A percentile compares a stretch with the other conserved stretches of the same genome.
Evolutionary conservation across 2,329 filamentous ascomycete species (phyloP).

Genomic region (Exutisphaerella laricina): DNA sequence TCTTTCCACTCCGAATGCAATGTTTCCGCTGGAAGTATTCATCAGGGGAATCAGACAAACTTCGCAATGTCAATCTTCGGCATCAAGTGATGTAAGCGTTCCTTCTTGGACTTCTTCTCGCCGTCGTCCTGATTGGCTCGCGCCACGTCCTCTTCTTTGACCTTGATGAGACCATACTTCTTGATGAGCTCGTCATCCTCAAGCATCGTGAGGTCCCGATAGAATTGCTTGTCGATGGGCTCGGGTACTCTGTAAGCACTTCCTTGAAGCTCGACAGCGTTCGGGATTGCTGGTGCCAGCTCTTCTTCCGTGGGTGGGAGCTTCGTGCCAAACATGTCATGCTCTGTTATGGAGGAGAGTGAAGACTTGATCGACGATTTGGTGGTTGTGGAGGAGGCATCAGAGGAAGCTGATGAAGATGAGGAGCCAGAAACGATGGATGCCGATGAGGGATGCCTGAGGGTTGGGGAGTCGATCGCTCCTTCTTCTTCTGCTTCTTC

Average conservation of each 20-base stretch:
- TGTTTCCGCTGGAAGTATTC: too few species aligned
- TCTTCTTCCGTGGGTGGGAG: neutral
- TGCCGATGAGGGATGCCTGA: neutral
- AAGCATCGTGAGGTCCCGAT: conserved; percentile 8
- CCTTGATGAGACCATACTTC: conserved; percentile 6
- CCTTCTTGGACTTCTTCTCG: neutral
- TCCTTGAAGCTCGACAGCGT: conserved; percentile 4
- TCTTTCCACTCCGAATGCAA: too few species aligned
- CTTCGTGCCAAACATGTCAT: conserved; percentile 6
- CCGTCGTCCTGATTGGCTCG: neutral
- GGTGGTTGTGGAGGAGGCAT: conserved; percentile 1
- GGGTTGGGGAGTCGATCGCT: neutral
- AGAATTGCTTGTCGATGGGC: conserved; percentile 8
- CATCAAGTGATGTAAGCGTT: neutral
- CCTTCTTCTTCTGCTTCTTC: neutral
- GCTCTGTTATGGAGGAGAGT: neutral
- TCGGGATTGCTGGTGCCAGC: neutral
- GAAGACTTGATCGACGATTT: conserved; percentile 1
- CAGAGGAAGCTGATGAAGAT: neutral
- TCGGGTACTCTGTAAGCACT: conserved; percentile 3
- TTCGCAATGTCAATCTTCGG: neutral
- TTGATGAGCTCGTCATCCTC: conserved; percentile 10
- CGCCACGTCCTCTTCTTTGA: neutral
- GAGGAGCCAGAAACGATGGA: conserved; percentile 5
- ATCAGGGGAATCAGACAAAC: neutral